phyloP scores from a whole-genome alignment of 495 filamentous ascomycete genomes.

The Hypoxylon fragiforme region DNA sequence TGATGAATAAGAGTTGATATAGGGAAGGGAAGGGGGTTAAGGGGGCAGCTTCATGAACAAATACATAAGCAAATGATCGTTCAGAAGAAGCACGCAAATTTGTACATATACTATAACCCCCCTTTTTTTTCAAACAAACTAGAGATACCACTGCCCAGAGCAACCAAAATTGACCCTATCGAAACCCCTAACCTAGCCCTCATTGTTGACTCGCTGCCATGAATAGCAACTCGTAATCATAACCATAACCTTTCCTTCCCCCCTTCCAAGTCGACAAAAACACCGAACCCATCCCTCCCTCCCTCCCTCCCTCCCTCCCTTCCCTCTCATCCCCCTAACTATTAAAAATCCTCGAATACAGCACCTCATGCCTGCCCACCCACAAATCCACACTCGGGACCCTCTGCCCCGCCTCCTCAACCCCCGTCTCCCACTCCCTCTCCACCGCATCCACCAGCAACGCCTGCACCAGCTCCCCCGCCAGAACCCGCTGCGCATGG shows the following conservation, averaged over 20 bases:
- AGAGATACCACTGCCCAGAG: background rate
- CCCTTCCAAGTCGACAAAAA: too few species aligned
- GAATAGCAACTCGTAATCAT: too few species aligned
- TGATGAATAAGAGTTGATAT: background rate
- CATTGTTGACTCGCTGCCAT: too few species aligned
- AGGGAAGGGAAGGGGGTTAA: background rate
- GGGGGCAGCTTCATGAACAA: too few species aligned
- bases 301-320: too few species aligned
- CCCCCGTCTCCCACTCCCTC: slow-evolving; percentile 56
- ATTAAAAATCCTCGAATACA: slow-evolving; percentile 98
- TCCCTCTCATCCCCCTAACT: slow-evolving; percentile 37
- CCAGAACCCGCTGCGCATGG: slow-evolving; percentile 82
- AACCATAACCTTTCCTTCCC: too few species aligned
- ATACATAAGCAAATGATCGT: too few species aligned
- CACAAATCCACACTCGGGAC: slow-evolving; percentile 90
- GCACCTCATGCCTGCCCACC: slow-evolving; percentile 89
- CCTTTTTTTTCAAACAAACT: too few species aligned
- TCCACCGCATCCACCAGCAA: slow-evolving; percentile 64
- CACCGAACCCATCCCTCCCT: too few species aligned
- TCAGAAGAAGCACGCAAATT: too few species aligned
- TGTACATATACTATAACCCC: too few species aligned
- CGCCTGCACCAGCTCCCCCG: slow-evolving; percentile 62
- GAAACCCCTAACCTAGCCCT: too few species aligned
- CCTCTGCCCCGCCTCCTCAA: slow-evolving; percentile 83
- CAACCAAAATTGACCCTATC: background rate